Conservation (phyloP, 371 early-diverging fungal species). For the Actinomucor elegans region DNA sequence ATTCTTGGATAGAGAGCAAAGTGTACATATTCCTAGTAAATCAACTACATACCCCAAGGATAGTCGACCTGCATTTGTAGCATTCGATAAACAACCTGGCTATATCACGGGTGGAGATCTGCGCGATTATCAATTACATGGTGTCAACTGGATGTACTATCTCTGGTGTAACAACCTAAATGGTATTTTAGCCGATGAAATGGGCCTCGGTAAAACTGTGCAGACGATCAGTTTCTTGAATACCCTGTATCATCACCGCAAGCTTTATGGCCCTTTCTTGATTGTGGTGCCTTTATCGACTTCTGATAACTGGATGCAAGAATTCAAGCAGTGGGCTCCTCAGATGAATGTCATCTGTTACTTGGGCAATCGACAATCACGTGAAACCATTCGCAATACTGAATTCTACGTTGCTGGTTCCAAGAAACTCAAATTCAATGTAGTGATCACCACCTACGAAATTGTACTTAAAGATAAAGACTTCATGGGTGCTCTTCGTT, state of each 20-base stretch:
- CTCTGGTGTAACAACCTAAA: constrained; percentile 95
- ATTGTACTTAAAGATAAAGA: constrained; percentile 90
- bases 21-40: constrained; percentile 68
- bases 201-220: constrained; percentile 99
- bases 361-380: constrained; percentile 81
- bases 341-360: constrained; percentile 90
- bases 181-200: constrained; percentile 92
- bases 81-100: constrained; percentile 76
- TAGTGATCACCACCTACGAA: constrained; percentile 94
- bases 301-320: constrained; percentile 91
- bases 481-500: constrained; percentile 71
- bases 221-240: constrained; percentile 98
- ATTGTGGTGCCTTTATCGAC: constrained; percentile 97
- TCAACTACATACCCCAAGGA: constrained; percentile 55
- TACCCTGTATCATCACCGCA: constrained; percentile 82
- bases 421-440: constrained; percentile 83
- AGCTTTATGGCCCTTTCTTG: constrained; percentile 92
- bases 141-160: constrained; percentile 99
- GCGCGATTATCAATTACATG: constrained; percentile 96
- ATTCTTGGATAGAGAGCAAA: constrained; percentile 79
- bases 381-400: constrained; percentile 84
- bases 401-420: constrained; percentile 77
- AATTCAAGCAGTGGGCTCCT: constrained; percentile 94
- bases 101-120: constrained; percentile 89
- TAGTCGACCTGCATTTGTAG: constrained; percentile 75